Percentiles rank a stretch among this genome's conserved stretches.
phyloP scores from a whole-genome alignment of 345 rosid genomes.

The Lepidium africanum region DNA sequence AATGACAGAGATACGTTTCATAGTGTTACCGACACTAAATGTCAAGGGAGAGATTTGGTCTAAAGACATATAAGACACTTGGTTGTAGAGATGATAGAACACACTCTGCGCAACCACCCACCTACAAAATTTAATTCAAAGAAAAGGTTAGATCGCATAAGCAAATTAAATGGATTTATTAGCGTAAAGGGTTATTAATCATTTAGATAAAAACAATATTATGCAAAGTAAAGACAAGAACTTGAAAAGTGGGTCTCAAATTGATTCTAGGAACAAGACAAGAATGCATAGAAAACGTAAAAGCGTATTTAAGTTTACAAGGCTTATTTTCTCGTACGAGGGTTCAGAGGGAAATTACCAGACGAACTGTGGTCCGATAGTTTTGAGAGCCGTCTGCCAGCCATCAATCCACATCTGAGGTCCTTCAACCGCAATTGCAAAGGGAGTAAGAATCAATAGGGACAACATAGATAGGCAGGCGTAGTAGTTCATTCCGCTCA shows the following conservation, averaged over 20 bases:
- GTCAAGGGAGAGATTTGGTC: constrained; percentile 95
- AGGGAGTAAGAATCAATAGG: constrained; percentile 82
- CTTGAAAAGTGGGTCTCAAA: constrained; percentile 13
- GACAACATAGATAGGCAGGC: constrained; percentile 95
- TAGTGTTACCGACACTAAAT: constrained; percentile 91
- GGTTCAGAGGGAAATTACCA: constrained; percentile 40
- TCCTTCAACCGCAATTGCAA: constrained; percentile 95
- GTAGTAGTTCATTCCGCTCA: constrained; percentile 99
- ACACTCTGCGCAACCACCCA: constrained; percentile 97
- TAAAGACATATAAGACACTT: constrained; percentile 98
- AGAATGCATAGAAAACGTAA: not conserved
- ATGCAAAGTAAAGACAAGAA: constrained; percentile 9
- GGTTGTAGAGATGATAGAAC: constrained; percentile 96
- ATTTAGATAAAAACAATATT: not conserved
- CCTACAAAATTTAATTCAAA: constrained; percentile 33
- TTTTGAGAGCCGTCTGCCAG: constrained; percentile 58
- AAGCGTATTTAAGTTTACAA: not conserved
- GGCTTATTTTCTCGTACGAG: not conserved
- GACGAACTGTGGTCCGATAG: constrained; percentile 76
- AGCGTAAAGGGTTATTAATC: not conserved
- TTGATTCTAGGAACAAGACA: constrained; percentile 13
- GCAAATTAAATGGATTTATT: not conserved
- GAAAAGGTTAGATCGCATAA: not conserved
- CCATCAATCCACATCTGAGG: constrained; percentile 97
- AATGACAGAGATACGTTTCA: constrained; percentile 95